A percentile compares a stretch with the other conserved stretches of the same genome.
phyloP scores from a whole-genome alignment of 768 basidiomycete genomes.

The Auriscalpium orientale region DNA sequence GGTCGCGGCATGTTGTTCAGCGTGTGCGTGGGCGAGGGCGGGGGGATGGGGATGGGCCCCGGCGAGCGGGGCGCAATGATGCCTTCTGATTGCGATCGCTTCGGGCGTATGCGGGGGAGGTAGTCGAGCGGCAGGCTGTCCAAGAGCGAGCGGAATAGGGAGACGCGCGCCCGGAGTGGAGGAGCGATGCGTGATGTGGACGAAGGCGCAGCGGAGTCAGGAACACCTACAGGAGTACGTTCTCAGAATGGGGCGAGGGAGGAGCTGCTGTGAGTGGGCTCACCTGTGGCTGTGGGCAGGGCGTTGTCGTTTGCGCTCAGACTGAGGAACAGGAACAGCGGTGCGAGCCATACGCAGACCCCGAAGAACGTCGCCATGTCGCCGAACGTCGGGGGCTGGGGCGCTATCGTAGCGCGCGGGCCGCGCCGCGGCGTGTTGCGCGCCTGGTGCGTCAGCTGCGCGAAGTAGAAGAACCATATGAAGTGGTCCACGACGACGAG shows the following conservation, averaged over 20 bases:
- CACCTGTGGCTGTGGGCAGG: conserved; percentile 45
- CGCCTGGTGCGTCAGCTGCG: conserved; percentile 58
- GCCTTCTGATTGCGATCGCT: conserved; percentile 53
- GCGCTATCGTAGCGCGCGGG: conserved; percentile 32
- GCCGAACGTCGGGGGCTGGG: conserved; percentile 35
- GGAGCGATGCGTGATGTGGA: conserved; percentile 19
- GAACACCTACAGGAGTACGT: not conserved
- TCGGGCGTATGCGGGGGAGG: conserved; percentile 36
- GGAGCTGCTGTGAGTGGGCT: conserved; percentile 18
- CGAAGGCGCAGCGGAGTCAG: conserved; percentile 16
- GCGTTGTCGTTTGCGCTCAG: conserved; percentile 97
- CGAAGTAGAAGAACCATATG: conserved; percentile 94
- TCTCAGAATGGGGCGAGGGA: conserved; percentile 5
- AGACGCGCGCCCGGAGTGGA: conserved; percentile 37
- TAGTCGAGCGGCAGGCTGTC: conserved; percentile 35
- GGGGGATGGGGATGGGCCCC: conserved; percentile 13
- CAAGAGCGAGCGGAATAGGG: conserved; percentile 63
- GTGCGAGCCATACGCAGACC: conserved; percentile 81
- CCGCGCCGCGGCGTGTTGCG: conserved; percentile 38
- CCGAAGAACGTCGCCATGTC: conserved; percentile 83
- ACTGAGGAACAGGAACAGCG: conserved; percentile 91
- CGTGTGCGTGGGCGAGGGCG: conserved; percentile 13
- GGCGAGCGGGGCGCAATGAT: conserved; percentile 63
- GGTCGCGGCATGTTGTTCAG: conserved; percentile 10
- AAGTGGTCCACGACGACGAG: conserved; percentile 90